A percentile compares a stretch with the other conserved stretches of the same genome.
Evolutionary conservation across 176 grass and related monocot genomes (phyloP).

Genomic region (Cenchrus americanus): DNA sequence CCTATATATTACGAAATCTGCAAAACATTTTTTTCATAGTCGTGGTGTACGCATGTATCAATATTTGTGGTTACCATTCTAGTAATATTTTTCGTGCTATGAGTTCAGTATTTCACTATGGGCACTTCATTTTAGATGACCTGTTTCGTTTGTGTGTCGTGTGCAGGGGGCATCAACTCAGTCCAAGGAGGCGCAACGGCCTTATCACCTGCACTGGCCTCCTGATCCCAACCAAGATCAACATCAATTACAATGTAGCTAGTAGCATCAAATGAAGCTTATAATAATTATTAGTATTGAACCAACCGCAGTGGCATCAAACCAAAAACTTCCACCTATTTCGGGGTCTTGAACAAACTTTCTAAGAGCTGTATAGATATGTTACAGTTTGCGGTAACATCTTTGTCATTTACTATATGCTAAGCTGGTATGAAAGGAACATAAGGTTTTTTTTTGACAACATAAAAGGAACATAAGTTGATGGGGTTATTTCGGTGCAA

Average conservation of each 20-base stretch:
- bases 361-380: background rate
- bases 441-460: too few relatives aligned
- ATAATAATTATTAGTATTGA: background rate
- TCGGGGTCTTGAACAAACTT: background rate
- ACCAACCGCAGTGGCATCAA: background rate
- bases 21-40: background rate
- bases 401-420: background rate
- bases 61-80: background rate
- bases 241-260: conserved; percentile 47
- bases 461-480: background rate
- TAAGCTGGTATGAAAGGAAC: background rate
- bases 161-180: conserved; percentile 60
- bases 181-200: conserved; percentile 58
- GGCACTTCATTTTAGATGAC: conserved; percentile 25
- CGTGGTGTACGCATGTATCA: background rate
- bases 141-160: conserved; percentile 17
- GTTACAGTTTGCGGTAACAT: background rate
- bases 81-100: background rate
- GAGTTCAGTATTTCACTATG: background rate
- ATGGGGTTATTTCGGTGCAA: background rate
- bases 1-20: background rate
- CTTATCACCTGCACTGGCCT: conserved; percentile 64
- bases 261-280: conserved; percentile 3
- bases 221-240: conserved; percentile 65
- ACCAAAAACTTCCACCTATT: background rate